Conservation (phyloP, 2,329 filamentous ascomycete genomes). For the Periconia macrospinosa region DNA sequence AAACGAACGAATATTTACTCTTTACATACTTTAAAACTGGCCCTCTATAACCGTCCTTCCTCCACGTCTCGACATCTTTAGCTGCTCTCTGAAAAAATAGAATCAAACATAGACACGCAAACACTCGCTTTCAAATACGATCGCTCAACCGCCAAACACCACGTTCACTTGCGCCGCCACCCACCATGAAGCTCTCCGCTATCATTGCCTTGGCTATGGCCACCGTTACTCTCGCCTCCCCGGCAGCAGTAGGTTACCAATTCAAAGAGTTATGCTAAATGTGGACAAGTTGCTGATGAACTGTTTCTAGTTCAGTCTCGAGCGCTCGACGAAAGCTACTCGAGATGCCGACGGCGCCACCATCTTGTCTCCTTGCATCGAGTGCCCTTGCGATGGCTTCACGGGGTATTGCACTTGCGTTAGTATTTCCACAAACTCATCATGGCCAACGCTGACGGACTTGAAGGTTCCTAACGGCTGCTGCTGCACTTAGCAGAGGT, state of each 20-base stretch:
- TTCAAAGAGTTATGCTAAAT: background rate
- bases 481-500: slow-evolving; percentile 19
- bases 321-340: slow-evolving; percentile 19
- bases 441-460: slow-evolving; percentile 3
- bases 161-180: background rate
- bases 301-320: slow-evolving; percentile 21
- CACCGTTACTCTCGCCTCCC: slow-evolving; percentile 24
- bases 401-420: slow-evolving; percentile 26
- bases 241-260: slow-evolving; percentile 23
- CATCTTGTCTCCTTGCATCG: slow-evolving; percentile 16
- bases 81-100: too few relatives aligned
- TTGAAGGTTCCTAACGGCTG: slow-evolving; percentile 31
- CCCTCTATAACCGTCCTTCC: too few relatives aligned
- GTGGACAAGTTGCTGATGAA: background rate
- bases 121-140: background rate
- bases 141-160: background rate
- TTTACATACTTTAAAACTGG: too few relatives aligned
- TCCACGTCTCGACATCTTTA: background rate
- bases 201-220: slow-evolving; percentile 21
- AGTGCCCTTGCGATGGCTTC: slow-evolving; percentile 29
- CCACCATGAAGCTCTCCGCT: slow-evolving; percentile 27
- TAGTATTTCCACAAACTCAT: slow-evolving; percentile 4
- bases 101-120: too few relatives aligned
- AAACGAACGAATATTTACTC: too few relatives aligned
- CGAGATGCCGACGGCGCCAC: slow-evolving; percentile 15